These are phyloP conservation scores for Trichoderma atroviride DNA, from an alignment of 2,329 filamentous ascomycete species.

Conservation along the genomic window DNA sequence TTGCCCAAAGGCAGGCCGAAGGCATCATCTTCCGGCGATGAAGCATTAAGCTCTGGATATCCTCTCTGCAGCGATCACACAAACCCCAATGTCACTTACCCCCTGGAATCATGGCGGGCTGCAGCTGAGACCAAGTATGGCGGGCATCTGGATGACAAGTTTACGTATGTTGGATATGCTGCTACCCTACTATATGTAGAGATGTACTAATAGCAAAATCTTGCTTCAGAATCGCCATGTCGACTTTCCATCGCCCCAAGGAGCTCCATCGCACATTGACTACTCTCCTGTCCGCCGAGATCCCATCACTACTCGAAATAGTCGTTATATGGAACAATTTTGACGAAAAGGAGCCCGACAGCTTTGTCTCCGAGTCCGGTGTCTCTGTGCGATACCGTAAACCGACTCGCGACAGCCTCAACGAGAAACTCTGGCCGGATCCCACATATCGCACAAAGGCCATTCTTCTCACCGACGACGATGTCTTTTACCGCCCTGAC, in stretches of 20 bases:
- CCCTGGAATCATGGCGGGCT: slow-evolving; percentile 13
- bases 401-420: slow-evolving; percentile 41
- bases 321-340: slow-evolving; percentile 45
- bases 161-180: slow-evolving; percentile 35
- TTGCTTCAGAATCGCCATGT: slow-evolving; percentile 41
- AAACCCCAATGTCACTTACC: slow-evolving; percentile 3
- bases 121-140: slow-evolving; percentile 33
- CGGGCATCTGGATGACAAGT: slow-evolving; percentile 36
- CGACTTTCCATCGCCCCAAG: slow-evolving; percentile 42
- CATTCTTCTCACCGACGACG: slow-evolving; percentile 46
- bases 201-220: background rate
- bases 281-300: slow-evolving; percentile 34
- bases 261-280: slow-evolving; percentile 40
- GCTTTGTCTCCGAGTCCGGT: slow-evolving; percentile 37
- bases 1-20: background rate
- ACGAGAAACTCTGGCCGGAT: slow-evolving; percentile 44
- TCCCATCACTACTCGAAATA: slow-evolving; percentile 44
- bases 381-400: slow-evolving; percentile 41
- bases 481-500: slow-evolving; percentile 43
- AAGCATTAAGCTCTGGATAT: background rate
- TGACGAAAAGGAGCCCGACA: slow-evolving; percentile 35
- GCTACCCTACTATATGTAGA: background rate
- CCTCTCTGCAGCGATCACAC: slow-evolving; percentile 17
- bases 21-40: background rate
- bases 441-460: slow-evolving; percentile 43